Evolutionary conservation across 495 filamentous ascomycete genomes (phyloP), one percentile per base, ranked within the genome.

Genomic region (Daldinia decipiens): DNA sequence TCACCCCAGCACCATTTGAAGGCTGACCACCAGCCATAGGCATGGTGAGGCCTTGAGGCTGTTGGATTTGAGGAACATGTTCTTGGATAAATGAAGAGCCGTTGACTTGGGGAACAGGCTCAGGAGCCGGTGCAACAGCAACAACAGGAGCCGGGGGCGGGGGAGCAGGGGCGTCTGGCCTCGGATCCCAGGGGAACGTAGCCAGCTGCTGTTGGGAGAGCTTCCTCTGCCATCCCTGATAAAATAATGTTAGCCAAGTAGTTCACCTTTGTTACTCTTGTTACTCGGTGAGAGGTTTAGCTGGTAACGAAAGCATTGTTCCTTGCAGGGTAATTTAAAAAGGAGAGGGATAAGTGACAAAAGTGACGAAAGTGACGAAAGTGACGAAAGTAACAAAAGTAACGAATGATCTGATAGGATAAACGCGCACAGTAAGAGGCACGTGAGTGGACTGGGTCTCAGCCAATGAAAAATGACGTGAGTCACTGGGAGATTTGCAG

Each of bases 111-210:
- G 75, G 77, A 62, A 78, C 66, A 53, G 78, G 73, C 62, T 71
- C 78, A 55, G 68, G 75, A 47, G 62, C 80, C 11, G 50, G 53
- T 65, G 66, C 51, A 39, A 53, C 59, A 36, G 82, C 70, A 56
- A 17, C 31, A 31, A 19, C 8, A 26, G 80, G 80, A 39, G 78
- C 76, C 56, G 83, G 74, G 32, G 79, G 74, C n/a, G 81, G 81
- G 59, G 81, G 81, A 38, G 56, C 7, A 59, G 56, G 36, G 36
- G 21, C 36, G 13, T 85, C 86, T 53, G 80, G 85, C 81, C 85
- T 86, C 69, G 95, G 95, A 75, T 98, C 96, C 96, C 96, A 99
- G 24, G 96, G 96, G 80, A 98, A 98, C 40, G 87, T 83, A 58
- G 94, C 96, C 67, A 97, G 87, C 52, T 90, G 86, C 53, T 93